Conservation (phyloP, 495 filamentous ascomycete species). For the Aspergillus steynii region DNA sequence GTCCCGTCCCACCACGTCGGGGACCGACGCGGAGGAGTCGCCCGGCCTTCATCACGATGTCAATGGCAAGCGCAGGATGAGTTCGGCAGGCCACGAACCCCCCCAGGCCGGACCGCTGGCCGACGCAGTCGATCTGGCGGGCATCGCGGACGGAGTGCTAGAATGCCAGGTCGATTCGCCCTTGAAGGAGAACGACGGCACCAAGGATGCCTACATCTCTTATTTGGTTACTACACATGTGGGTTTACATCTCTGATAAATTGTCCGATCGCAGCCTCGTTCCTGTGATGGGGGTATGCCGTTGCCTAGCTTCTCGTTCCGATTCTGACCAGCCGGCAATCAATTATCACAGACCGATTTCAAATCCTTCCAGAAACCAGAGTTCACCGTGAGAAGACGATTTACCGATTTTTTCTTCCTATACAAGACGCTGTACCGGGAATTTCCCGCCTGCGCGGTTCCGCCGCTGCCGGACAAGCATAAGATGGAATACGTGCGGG, state of each 20-base stretch:
- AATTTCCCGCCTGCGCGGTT: constrained; percentile 89
- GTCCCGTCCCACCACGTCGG: constrained; percentile 45
- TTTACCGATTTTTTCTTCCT: constrained; percentile 98
- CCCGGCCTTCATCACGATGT: constrained; percentile 34
- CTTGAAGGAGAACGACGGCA: constrained; percentile 93
- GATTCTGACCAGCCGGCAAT: constrained; percentile 16
- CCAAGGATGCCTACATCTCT: constrained; percentile 94
- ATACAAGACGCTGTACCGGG: constrained; percentile 81
- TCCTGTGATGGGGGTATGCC: constrained; percentile 13
- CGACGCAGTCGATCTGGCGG: constrained; percentile 62
- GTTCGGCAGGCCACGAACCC: constrained; percentile 39
- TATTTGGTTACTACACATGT: constrained; percentile 92
- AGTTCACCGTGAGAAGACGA: constrained; percentile 76
- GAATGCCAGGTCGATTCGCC: constrained; percentile 81
- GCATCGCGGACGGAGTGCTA: constrained; percentile 74
- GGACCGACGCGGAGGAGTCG: constrained; percentile 41
- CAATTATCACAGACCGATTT: constrained; percentile 73
- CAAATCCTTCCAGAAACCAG: constrained; percentile 79
- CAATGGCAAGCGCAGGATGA: constrained; percentile 57
- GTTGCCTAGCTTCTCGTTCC: not conserved
- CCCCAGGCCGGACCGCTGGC: constrained; percentile 56
- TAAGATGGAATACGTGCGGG: constrained; percentile 96
- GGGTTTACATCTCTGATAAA: constrained; percentile 28
- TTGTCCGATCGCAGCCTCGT: constrained; percentile 3
- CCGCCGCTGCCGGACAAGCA: constrained; percentile 97